Base-by-base conservation (phyloP, 108 stramenopile genomes). In the Cyclotella baltica region DNA sequence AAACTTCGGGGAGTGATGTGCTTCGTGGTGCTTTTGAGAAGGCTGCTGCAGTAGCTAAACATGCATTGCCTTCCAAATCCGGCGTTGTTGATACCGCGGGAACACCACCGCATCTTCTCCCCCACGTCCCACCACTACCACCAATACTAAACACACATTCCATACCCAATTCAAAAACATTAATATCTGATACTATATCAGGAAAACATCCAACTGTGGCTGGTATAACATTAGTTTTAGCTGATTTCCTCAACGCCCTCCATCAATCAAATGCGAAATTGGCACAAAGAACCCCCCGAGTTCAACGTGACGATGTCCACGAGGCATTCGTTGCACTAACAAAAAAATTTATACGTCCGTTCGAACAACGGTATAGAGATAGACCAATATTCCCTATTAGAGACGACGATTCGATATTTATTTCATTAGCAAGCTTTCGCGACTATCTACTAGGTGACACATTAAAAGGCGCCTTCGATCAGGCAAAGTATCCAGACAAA, bases 341-440 rank as follows among this genome's bases (percentile, higher is more conserved):
- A 15, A 33, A 65, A 6, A 52, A 78, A n/a, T 59, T 85, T 53
- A 27, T 93, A 0, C 35, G 30, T 11, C 86, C 88, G 38, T 71
- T 90, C 11, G 92, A 93, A 40, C 47, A 64, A 28, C 64, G 35
- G 0, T 92, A 92, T 67, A 51, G 84, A n/a, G 85, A 78, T 20
- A 67, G 69, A 62, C 38, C 65, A 0, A 88, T 92, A 31, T 90
- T 93, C 66, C 88, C 89, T 0, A 72, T 89, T 40, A 43, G 82
- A 46, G 72, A 87, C 0, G 92, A 93, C 70, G 88, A 86, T 57
- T 81, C 84, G 4, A 94, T 97, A 25, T 98, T 96, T 67, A 79
- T 98, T 0, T 89, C 89, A 48, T 36, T 98, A 25, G 96, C 94
- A 1, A 86, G 90, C 43, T 98, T 95, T 73, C 89, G 98, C 29